A percentile compares a stretch with the other conserved stretches of the same genome.
Evolutionary conservation across 352 stramenopile genomes (phyloP).

Genomic region (Pilasporangium apinafurcum): DNA sequence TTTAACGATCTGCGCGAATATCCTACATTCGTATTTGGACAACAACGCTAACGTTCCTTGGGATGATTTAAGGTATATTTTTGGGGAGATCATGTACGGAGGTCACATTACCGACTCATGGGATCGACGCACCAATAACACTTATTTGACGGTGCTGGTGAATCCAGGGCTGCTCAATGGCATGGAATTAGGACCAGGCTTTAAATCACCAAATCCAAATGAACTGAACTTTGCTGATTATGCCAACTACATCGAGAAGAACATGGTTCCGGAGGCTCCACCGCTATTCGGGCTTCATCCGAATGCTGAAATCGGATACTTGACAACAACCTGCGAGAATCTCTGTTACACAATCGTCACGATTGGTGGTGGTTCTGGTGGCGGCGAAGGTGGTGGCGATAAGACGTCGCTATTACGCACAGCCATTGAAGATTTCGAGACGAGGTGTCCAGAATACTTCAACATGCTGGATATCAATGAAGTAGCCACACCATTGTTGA

Average conservation of each 20-base stretch:
- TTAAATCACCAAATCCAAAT: slow-evolving; percentile 88
- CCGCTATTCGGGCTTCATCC: slow-evolving; percentile 92
- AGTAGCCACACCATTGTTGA: slow-evolving; percentile 82
- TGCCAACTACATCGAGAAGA: slow-evolving; percentile 91
- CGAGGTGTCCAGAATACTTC: slow-evolving; percentile 88
- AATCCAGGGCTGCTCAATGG: slow-evolving; percentile 77
- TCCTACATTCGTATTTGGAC: slow-evolving; percentile 91
- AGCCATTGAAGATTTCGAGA: slow-evolving; percentile 90
- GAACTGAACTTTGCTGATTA: slow-evolving; percentile 82
- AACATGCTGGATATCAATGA: slow-evolving; percentile 90
- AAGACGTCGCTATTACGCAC: slow-evolving; percentile 70
- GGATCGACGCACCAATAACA: slow-evolving; percentile 95
- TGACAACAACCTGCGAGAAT: slow-evolving; percentile 89
- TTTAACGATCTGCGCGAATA: slow-evolving; percentile 93
- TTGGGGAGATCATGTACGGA: slow-evolving; percentile 97
- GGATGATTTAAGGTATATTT: slow-evolving; percentile 95
- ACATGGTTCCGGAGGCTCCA: slow-evolving; percentile 90
- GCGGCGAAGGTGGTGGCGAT: slow-evolving; percentile 57
- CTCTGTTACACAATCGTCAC: slow-evolving; percentile 93
- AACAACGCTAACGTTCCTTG: slow-evolving; percentile 89
- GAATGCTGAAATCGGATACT: slow-evolving; percentile 94
- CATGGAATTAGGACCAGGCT: slow-evolving; percentile 93
- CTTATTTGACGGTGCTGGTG: slow-evolving; percentile 89
- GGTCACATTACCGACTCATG: slow-evolving; percentile 95
- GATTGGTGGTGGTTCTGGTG: slow-evolving; percentile 66